Evolutionary conservation across 2,329 filamentous ascomycete genomes (phyloP).

Genomic region (Biscogniauxia mediterranea): DNA sequence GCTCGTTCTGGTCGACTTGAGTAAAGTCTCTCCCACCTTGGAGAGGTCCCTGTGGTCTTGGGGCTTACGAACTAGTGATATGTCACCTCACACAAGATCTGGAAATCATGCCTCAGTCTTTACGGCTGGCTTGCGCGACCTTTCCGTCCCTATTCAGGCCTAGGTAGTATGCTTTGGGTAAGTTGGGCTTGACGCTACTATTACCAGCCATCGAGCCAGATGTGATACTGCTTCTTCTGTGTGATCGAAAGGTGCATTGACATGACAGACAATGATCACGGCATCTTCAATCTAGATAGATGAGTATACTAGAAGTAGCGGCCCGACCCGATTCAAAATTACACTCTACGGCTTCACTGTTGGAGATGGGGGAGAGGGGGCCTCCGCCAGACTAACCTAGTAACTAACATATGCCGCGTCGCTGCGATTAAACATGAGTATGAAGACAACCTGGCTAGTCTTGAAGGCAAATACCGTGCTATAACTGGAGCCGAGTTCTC

Average conservation of each 20-base stretch:
- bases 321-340: constrained; percentile 28
- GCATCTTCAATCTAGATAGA: constrained; percentile 20
- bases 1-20: constrained; percentile 1
- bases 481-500: not conserved
- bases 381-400: not conserved
- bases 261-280: constrained; percentile 19
- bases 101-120: constrained; percentile 33
- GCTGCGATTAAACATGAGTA: not conserved
- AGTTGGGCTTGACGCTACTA: constrained; percentile 24
- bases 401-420: not conserved
- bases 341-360: not conserved
- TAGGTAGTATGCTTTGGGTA: constrained; percentile 21
- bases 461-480: not conserved
- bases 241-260: constrained; percentile 28
- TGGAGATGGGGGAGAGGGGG: not conserved
- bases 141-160: constrained; percentile 23
- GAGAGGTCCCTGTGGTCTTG: constrained; percentile 17
- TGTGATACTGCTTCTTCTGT: constrained; percentile 26
- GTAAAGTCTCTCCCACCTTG: constrained; percentile 5
- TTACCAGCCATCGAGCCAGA: constrained; percentile 14
- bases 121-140: constrained; percentile 32
- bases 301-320: constrained; percentile 23
- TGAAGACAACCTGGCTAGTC: not conserved
- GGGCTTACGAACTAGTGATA: constrained; percentile 35
- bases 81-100: constrained; percentile 55